These are phyloP conservation scores for Phalaenopsis aphrodite DNA, from an alignment of 106 monocot genomes.

Conservation along the genomic window DNA sequence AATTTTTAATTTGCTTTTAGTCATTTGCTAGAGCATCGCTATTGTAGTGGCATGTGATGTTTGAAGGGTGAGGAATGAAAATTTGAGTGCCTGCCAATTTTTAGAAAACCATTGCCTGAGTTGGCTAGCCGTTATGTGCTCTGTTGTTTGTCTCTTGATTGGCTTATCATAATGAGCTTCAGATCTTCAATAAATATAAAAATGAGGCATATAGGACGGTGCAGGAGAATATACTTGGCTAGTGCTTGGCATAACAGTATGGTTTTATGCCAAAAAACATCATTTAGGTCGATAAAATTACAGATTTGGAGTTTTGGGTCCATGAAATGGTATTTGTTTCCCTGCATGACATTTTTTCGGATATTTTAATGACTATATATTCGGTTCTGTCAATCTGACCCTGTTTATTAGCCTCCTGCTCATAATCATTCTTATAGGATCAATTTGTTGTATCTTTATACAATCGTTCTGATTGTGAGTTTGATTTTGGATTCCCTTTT, in stretches of 20 bases:
- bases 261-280: no score
- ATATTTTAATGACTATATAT: no score
- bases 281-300: no score
- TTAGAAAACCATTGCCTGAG: neutral
- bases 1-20: neutral
- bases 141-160: neutral
- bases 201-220: neutral
- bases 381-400: no score
- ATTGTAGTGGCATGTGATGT: neutral
- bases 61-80: neutral
- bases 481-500: neutral
- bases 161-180: neutral
- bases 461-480: no score
- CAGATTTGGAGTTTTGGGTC: no score
- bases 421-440: no score
- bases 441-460: no score
- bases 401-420: no score
- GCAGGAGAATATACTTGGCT: neutral
- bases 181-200: neutral
- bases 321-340: no score
- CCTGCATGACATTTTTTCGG: no score
- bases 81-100: neutral
- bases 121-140: neutral
- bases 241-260: no score
- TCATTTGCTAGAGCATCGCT: neutral